phyloP scores from a whole-genome alignment of 257 asterid species.

The Solanum chmielewskii region DNA sequence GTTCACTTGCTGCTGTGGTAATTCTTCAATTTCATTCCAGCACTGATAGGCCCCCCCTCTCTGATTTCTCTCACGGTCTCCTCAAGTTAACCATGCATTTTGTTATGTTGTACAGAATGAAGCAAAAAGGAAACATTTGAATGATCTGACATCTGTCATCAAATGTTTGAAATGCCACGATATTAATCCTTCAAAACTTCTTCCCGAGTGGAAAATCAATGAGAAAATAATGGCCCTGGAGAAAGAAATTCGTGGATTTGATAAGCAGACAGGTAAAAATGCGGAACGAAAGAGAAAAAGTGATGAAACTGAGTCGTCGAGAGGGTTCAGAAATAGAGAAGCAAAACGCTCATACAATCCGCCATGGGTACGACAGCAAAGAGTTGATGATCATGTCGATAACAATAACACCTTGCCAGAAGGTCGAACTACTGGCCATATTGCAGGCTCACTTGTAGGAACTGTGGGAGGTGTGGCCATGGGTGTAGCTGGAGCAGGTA shows the following conservation, averaged over 20 bases:
- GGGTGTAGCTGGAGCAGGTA: slow-evolving; percentile 13
- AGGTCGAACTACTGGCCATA: slow-evolving; percentile 10
- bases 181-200: slow-evolving; percentile 41
- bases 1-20: slow-evolving; percentile 38
- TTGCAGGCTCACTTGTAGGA: background rate
- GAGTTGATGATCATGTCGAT: background rate
- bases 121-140: slow-evolving; percentile 52
- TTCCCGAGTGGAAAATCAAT: slow-evolving; percentile 70
- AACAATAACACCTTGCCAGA: background rate
- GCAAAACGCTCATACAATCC: slow-evolving; percentile 31
- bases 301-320: slow-evolving; percentile 30
- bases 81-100: slow-evolving; percentile 2
- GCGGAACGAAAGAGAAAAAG: slow-evolving; percentile 43
- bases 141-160: slow-evolving; percentile 35
- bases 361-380: slow-evolving; percentile 23
- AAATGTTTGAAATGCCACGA: slow-evolving; percentile 52
- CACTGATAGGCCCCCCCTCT: background rate
- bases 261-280: slow-evolving; percentile 12
- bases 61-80: background rate
- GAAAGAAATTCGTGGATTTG: slow-evolving; percentile 19
- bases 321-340: slow-evolving; percentile 28
- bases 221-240: slow-evolving; percentile 43
- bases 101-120: slow-evolving; percentile 37
- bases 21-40: background rate
- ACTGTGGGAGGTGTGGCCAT: background rate